Base-by-base conservation (phyloP, 192 early-diverging fungal genomes). In the Martensiomyces pterosporus region DNA sequence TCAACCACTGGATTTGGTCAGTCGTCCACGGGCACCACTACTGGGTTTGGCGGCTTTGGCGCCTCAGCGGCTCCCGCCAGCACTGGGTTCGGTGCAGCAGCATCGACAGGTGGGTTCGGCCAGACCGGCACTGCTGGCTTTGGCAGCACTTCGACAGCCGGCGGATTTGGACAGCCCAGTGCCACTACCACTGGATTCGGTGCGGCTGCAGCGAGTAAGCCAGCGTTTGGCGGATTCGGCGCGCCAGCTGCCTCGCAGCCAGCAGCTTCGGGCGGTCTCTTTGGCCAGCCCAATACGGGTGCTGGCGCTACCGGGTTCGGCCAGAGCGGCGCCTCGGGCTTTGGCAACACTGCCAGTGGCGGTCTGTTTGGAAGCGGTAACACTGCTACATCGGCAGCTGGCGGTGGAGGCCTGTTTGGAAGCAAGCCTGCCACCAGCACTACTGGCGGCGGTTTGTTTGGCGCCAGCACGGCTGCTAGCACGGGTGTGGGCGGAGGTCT, bases 401-500 rank as follows among this genome's bases (percentile, higher is more conserved):
- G 45, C 34, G 50, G 57, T 13, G 36, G 34, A 3, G 32, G 19
- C 3, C 24, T 51, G 42, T 49, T 50, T 45, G 47, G 49, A n/a
- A 26, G 17, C 10, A 15, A 3, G 21, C 26, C 22, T 29, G 15
- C 43, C 35, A 27, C 12, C 39, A 27, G 41, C 6, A 35, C 43
- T 2, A 42, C 53, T 5, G 44, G 25, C 24, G 37, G 49, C 21
- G 66, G 71, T 3, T 45, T 69, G 1, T 79, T 78, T 65, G 74
- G 75, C 26, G 56, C 56, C 26, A 79, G 79, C 34, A 76, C 66
- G 5, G 43, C 64, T 32, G 29, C 56, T 24, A 38, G 66, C 16
- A 56, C 73, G 2, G 58, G 48, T 42, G 71, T 67, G 9, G 62
- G 67, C 16, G 66, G 65, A 26, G n/a, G 68, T 3, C 70, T 64